Percentiles rank a stretch among this genome's conserved stretches.
Evolutionary conservation across 805 yeast species (phyloP).

Genomic region (Tetrapisispora namnaoensis): DNA sequence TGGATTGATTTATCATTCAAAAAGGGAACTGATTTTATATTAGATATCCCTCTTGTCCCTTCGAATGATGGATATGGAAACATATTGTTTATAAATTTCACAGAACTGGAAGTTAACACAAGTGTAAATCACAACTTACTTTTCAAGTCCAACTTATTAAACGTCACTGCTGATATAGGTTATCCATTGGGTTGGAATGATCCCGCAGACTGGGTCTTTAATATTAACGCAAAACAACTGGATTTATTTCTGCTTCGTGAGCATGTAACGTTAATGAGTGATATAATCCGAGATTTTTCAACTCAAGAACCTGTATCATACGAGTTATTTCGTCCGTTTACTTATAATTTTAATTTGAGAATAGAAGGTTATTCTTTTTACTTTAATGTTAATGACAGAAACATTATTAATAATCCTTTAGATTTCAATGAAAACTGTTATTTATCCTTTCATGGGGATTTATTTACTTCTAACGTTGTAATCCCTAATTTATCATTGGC

Average conservation of each 20-base stretch:
- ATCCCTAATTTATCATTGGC: slow-evolving; percentile 54
- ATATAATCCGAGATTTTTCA: slow-evolving; percentile 65
- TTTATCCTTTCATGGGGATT: slow-evolving; percentile 60
- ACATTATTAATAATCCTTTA: slow-evolving; percentile 80
- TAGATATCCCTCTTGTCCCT: slow-evolving; percentile 44
- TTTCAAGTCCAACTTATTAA: slow-evolving; percentile 50
- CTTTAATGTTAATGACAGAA: slow-evolving; percentile 76
- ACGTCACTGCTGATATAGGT: slow-evolving; percentile 45
- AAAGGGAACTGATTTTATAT: slow-evolving; percentile 40
- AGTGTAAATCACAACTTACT: slow-evolving; percentile 85
- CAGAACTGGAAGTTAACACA: slow-evolving; percentile 55
- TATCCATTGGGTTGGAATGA: slow-evolving; percentile 84
- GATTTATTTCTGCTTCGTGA: slow-evolving; percentile 68
- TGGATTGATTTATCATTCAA: slow-evolving; percentile 75
- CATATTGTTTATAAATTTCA: slow-evolving; percentile 36
- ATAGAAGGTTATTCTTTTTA: slow-evolving; percentile 49
- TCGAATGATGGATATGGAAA: slow-evolving; percentile 48
- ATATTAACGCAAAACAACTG: slow-evolving; percentile 41
- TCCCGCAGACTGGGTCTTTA: slow-evolving; percentile 55
- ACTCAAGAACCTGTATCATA: slow-evolving; percentile 65
- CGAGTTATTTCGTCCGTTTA: slow-evolving; percentile 65
- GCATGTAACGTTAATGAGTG: slow-evolving; percentile 65
- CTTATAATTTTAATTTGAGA: slow-evolving; percentile 52
- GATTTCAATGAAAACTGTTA: slow-evolving; percentile 76
- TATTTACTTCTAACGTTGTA: slow-evolving; percentile 35